These are phyloP conservation scores for Scenedesmus sp. DNA, from an alignment of 163 green algal species.

Conservation along the genomic window DNA sequence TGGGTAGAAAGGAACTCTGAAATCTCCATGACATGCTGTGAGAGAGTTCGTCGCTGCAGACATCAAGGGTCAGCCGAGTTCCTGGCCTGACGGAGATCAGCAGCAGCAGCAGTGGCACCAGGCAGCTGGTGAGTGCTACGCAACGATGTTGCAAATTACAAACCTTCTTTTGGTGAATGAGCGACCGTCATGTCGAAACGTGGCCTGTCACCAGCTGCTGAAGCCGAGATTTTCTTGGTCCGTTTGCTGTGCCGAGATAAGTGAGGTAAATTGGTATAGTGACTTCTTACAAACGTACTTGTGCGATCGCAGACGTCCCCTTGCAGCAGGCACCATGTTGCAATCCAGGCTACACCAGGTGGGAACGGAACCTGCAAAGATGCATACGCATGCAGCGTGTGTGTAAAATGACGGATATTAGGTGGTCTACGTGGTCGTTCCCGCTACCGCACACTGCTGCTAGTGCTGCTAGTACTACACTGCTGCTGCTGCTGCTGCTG, in stretches of 20 bases:
- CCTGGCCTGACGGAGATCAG: not conserved
- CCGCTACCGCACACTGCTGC: not conserved
- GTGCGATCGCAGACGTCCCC: not conserved
- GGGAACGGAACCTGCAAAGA: not conserved
- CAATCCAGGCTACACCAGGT: not conserved
- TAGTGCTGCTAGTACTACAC: not conserved
- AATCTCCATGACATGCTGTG: no score
- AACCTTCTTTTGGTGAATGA: not conserved
- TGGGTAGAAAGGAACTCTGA: no score
- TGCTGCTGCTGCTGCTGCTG: not conserved
- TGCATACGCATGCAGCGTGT: not conserved
- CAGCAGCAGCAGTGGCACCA: not conserved
- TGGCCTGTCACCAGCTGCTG: not conserved
- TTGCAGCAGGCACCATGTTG: not conserved
- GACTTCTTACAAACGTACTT: not conserved
- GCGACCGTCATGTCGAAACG: not conserved
- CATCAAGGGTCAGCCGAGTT: no score
- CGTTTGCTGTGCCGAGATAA: not conserved
- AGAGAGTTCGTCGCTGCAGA: no score
- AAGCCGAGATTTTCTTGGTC: not conserved
- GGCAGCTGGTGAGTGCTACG: not conserved
- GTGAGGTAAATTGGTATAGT: no score
- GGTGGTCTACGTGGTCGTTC: not conserved
- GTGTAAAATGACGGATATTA: not conserved
- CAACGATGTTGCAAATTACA: not conserved